Base-by-base conservation (phyloP, 2,329 filamentous ascomycete species). In the Aureobasidium lini region DNA sequence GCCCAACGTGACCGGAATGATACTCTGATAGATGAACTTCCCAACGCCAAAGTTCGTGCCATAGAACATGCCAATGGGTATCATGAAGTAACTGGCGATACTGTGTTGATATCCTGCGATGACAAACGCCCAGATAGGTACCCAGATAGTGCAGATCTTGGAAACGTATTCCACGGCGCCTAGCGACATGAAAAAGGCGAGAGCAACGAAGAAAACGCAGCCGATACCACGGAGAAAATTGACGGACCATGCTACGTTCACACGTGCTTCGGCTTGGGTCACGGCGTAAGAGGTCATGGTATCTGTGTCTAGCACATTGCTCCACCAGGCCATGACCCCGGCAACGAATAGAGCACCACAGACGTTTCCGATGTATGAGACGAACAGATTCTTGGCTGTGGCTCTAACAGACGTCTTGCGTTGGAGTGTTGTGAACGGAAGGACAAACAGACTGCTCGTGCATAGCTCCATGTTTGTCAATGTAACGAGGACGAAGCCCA, bases 31-130 rank as follows among this genome's bases (percentile, higher is more conserved):
- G 64, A 76, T 75, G 53, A 73, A 74, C 28, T 71, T 68, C 11
- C 74, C 74, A 43, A 77, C 67, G 1, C 69, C 67, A 62, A 78
- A 77, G 59, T 76, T 54, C 6, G 65, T 62, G 11, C 66, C 67
- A 52, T 66, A 66, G 23, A 67, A 65, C 62, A 68, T 69, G 31
- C 65, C 67, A 47, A 69, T 63, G 4, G 67, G 66, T 42, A 60
- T 18, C 16, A 52, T 11, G 13, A 52, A 60, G 57, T 62, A 68
- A 29, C 68, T 68, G 16, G 67, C 67, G 32, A 69, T 64, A 29
- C 57, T 63, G 53, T 69, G 67, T 23, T 69, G 64, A 31, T 65
- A 68, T 10, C 48, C 39, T 1, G 48, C 23, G 10, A 60, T 50
- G 4, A 64, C 66, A 50, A 69, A 68, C 4, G 63, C 58, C 50